Percentiles rank a stretch among this genome's conserved stretches.
Conservation (phyloP, 2,329 filamentous ascomycete species). For the Curvularia lunata region DNA sequence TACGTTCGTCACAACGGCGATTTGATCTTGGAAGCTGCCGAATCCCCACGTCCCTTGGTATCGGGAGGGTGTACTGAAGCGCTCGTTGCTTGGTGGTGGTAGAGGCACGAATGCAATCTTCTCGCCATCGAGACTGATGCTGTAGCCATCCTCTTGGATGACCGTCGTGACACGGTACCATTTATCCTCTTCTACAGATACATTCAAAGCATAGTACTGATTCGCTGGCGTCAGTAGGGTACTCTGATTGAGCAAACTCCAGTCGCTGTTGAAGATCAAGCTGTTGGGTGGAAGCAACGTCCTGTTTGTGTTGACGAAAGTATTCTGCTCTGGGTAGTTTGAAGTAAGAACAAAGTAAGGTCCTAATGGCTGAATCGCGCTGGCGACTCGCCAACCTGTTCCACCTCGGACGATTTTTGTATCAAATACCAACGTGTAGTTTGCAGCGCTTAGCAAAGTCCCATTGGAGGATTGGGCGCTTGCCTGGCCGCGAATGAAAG, state of each 20-base stretch:
- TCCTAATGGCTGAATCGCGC: background rate
- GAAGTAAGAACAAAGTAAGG: conserved; percentile 8
- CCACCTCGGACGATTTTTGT: conserved; percentile 1
- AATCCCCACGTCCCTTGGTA: conserved; percentile 47
- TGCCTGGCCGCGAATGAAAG: conserved; percentile 44
- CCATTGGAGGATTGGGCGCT: conserved; percentile 20
- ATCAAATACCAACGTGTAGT: conserved; percentile 3
- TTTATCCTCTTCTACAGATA: background rate
- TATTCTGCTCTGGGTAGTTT: background rate
- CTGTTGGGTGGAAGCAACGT: conserved; percentile 1
- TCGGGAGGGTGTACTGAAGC: conserved; percentile 28
- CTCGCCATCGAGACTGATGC: background rate
- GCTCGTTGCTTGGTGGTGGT: background rate
- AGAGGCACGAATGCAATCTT: conserved; percentile 4
- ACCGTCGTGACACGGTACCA: conserved; percentile 1
- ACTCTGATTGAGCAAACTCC: conserved; percentile 5
- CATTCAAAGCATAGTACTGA: conserved; percentile 1
- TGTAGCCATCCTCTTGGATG: conserved; percentile 2
- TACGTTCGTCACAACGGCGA: conserved; percentile 48
- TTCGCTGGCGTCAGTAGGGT: background rate
- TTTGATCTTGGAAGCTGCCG: conserved; percentile 52
- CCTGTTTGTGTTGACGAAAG: conserved; percentile 3
- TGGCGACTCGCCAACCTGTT: conserved; percentile 1
- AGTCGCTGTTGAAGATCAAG: background rate
- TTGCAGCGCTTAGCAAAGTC: background rate